Percentiles rank a stretch among this genome's conserved stretches.
These are phyloP conservation scores for Rhynchospora breviuscula DNA, from an alignment of 176 grass and related monocot species.

Conservation along the genomic window DNA sequence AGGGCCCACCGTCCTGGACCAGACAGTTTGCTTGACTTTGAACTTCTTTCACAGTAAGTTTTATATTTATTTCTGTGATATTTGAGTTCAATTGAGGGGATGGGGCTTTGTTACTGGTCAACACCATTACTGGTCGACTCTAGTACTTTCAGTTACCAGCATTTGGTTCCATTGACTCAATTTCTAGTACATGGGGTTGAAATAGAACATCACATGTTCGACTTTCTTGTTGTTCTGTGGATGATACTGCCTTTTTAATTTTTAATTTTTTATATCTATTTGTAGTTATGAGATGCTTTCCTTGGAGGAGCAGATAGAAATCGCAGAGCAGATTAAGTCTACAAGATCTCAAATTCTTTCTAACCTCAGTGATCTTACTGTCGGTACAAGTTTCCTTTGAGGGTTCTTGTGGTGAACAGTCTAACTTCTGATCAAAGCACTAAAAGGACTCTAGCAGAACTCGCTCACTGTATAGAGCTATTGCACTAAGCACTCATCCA, in stretches of 20 bases:
- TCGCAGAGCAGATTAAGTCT: constrained; percentile 69
- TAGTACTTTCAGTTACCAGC: background rate
- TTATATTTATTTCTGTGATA: background rate
- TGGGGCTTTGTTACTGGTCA: background rate
- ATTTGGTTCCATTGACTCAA: background rate
- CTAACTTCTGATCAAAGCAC: constrained; percentile 7
- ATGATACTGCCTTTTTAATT: background rate
- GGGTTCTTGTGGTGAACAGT: background rate
- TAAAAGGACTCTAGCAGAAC: background rate
- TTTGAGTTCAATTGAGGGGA: background rate
- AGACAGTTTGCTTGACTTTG: constrained; percentile 83
- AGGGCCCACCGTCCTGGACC: constrained; percentile 85
- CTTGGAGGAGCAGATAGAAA: constrained; percentile 81
- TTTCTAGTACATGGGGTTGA: background rate
- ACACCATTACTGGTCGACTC: background rate
- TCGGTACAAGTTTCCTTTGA: constrained; percentile 83
- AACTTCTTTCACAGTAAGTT: constrained; percentile 85
- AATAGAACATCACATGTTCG: background rate
- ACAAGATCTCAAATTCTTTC: constrained; percentile 79
- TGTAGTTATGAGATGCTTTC: constrained; percentile 90
- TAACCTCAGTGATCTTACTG: constrained; percentile 70
- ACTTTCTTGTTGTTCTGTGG: background rate
- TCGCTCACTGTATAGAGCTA: background rate
- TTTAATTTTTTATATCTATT: background rate
- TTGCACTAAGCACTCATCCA: background rate